Evolutionary conservation across 2,329 filamentous ascomycete genomes (phyloP).

Genomic region (Colletotrichum godetiae): DNA sequence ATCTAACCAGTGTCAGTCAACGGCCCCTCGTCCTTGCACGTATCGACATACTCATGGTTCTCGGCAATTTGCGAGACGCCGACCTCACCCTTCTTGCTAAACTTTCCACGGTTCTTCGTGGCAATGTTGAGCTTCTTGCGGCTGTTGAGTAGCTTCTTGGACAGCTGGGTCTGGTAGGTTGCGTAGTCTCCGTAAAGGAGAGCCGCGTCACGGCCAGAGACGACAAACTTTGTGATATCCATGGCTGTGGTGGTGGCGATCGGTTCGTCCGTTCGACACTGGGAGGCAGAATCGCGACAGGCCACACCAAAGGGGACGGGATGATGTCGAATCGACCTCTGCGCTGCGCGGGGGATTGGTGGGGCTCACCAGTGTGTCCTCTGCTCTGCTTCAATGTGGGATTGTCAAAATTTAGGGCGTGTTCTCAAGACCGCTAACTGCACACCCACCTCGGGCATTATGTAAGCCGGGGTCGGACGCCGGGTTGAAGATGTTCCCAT

Average conservation of each 20-base stretch:
- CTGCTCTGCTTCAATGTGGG: not conserved
- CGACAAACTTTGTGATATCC: constrained; percentile 90
- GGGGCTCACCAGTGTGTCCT: constrained; percentile 30
- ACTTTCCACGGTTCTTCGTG: constrained; percentile 89
- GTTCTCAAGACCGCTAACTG: not conserved
- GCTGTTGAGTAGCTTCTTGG: constrained; percentile 83
- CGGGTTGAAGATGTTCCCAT: constrained; percentile 25
- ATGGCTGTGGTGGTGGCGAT: constrained; percentile 58
- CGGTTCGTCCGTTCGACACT: not conserved
- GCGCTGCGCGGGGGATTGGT: constrained; percentile 25
- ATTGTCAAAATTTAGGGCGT: constrained; percentile 24
- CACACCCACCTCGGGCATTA: not conserved
- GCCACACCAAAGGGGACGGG: not conserved
- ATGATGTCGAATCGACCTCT: constrained; percentile 27
- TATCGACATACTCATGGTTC: constrained; percentile 74
- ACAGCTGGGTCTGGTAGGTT: constrained; percentile 83
- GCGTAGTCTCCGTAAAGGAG: constrained; percentile 90
- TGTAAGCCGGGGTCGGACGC: not conserved
- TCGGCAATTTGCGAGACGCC: constrained; percentile 80
- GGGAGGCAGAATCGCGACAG: constrained; percentile 4
- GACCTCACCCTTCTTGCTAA: constrained; percentile 75
- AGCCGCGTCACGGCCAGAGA: constrained; percentile 82
- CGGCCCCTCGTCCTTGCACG: not conserved
- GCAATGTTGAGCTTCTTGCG: constrained; percentile 87
- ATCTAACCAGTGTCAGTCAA: constrained; percentile 60